Conservation (phyloP, 176 grass and related monocot genomes). For the Aegilops speltoides region DNA sequence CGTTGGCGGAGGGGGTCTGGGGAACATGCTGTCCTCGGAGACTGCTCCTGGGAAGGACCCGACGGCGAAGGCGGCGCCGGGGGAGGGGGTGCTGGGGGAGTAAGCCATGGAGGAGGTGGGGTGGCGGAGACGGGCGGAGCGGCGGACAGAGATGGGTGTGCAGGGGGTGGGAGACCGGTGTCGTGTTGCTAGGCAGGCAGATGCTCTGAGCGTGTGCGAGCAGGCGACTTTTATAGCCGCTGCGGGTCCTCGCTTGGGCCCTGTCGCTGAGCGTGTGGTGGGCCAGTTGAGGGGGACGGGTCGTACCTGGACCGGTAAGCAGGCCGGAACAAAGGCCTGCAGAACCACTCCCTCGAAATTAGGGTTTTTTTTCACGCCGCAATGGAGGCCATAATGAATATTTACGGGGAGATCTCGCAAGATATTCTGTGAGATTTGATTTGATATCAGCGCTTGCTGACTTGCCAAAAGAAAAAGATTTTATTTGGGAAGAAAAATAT, state of each 20-base stretch:
- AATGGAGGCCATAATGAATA: background rate
- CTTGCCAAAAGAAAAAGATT: background rate
- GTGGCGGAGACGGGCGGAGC: constrained; percentile 4
- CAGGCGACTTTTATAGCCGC: background rate
- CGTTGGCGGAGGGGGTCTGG: constrained; percentile 60
- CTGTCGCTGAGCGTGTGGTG: background rate
- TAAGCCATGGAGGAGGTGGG: constrained; percentile 37
- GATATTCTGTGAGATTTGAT: background rate
- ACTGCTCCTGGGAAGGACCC: background rate
- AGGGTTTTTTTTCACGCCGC: background rate
- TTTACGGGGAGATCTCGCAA: background rate
- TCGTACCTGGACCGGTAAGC: background rate
- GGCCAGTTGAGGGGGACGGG: background rate
- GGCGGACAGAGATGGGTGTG: background rate
- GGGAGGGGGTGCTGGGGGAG: constrained; percentile 15
- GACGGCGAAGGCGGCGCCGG: constrained; percentile 12
- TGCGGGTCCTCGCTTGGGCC: background rate
- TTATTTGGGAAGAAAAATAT: background rate
- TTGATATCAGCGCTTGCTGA: background rate
- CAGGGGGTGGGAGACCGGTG: constrained; percentile 11
- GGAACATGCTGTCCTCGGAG: background rate
- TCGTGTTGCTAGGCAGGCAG: background rate
- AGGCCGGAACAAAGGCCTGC: background rate
- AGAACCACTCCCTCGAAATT: background rate
- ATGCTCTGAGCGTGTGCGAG: background rate